A percentile compares a stretch with the other conserved stretches of the same genome.
Evolutionary conservation across 2,329 filamentous ascomycete genomes (phyloP).

Genomic region (Penicillium sp.): DNA sequence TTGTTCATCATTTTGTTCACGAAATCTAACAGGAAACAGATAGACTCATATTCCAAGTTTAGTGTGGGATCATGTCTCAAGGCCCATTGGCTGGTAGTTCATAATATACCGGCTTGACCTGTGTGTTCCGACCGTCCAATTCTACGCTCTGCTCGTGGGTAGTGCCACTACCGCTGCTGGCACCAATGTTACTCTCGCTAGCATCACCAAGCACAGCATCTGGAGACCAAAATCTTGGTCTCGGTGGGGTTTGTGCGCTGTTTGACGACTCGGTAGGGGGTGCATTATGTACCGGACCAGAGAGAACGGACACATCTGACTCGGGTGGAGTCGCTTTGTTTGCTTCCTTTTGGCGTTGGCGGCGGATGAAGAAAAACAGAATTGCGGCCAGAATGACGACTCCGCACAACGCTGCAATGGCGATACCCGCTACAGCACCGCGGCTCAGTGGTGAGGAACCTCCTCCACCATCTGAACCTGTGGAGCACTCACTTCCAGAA

Average conservation of each 20-base stretch:
- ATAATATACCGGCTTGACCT: constrained; percentile 16
- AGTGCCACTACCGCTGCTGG: constrained; percentile 4
- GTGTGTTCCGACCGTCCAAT: constrained; percentile 10
- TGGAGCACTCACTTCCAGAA: constrained; percentile 4
- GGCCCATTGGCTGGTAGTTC: neutral
- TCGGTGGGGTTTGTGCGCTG: neutral
- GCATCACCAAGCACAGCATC: constrained; percentile 4
- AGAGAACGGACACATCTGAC: constrained; percentile 12
- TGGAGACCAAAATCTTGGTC: constrained; percentile 12
- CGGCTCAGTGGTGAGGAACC: constrained; percentile 7
- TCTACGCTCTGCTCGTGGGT: constrained; percentile 11
- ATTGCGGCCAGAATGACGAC: constrained; percentile 9
- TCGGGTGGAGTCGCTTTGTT: constrained; percentile 10
- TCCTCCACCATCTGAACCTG: neutral
- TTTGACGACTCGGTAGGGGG: constrained; percentile 3
- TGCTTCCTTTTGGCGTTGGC: constrained; percentile 13
- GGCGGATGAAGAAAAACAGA: constrained; percentile 14
- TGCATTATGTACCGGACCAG: constrained; percentile 14
- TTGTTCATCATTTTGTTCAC: too few relatives aligned
- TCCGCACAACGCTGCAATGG: constrained; percentile 15
- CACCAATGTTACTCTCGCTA: constrained; percentile 1
- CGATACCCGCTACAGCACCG: constrained; percentile 19
- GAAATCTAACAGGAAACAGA: too few relatives aligned
- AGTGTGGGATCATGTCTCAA: neutral
- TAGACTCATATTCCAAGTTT: too few relatives aligned